A percentile compares a stretch with the other conserved stretches of the same genome.
These are phyloP conservation scores for Auricularia auricula-judae DNA, from an alignment of 768 basidiomycete species.

Conservation along the genomic window DNA sequence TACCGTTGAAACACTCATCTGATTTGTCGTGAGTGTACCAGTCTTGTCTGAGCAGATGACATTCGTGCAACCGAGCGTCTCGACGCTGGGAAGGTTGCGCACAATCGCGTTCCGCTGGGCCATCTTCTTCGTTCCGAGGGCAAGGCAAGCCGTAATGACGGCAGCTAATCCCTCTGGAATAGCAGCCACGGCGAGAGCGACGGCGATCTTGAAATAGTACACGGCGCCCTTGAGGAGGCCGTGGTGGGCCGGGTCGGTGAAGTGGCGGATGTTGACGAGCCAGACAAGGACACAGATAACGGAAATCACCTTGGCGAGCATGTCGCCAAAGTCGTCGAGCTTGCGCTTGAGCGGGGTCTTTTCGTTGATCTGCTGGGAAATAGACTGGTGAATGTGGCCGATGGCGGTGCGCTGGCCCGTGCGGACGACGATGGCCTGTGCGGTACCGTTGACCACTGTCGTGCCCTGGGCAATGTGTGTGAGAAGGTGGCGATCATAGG, in stretches of 20 bases:
- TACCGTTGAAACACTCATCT: constrained; percentile 89
- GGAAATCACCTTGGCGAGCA: constrained; percentile 93
- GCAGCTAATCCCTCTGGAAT: constrained; percentile 98
- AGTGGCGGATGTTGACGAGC: constrained; percentile 94
- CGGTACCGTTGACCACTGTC: constrained; percentile 89
- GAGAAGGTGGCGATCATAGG: not conserved
- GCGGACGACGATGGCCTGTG: constrained; percentile 75
- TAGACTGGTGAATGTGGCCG: constrained; percentile 95
- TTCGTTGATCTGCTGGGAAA: constrained; percentile 83
- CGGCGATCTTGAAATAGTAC: constrained; percentile 99
- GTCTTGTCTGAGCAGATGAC: constrained; percentile 99
- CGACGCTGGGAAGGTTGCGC: constrained; percentile 89
- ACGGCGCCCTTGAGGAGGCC: constrained; percentile 87
- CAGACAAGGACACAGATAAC: constrained; percentile 97
- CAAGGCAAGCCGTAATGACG: constrained; percentile 94
- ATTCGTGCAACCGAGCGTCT: constrained; percentile 95
- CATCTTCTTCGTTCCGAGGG: constrained; percentile 98
- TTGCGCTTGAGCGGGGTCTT: constrained; percentile 97
- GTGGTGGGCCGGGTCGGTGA: constrained; percentile 89
- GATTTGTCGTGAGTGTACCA: constrained; percentile 89
- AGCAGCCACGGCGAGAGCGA: constrained; percentile 95
- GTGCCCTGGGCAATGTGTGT: constrained; percentile 52
- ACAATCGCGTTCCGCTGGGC: constrained; percentile 98
- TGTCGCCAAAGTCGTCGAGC: constrained; percentile 96
- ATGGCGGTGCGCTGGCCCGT: constrained; percentile 87